A percentile compares a stretch with the other conserved stretches of the same genome.
These are phyloP conservation scores for Lumnitzera racemosa DNA, from an alignment of 345 rosid genomes.

Conservation along the genomic window DNA sequence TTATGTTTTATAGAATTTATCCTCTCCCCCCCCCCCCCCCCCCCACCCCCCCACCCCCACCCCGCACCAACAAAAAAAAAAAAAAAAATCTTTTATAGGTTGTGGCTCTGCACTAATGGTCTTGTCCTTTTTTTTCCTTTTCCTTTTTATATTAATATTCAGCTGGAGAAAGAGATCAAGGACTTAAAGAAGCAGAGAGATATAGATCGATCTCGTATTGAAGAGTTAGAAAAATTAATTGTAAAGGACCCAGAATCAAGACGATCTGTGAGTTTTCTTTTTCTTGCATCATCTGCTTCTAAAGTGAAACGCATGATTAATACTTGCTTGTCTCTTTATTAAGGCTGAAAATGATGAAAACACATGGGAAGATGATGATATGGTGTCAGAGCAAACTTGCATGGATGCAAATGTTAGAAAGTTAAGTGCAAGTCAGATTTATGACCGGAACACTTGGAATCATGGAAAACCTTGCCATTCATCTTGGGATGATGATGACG, in stretches of 20 bases:
- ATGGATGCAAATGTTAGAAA: constrained; percentile 11
- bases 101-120: constrained; percentile 5
- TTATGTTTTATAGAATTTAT: no score
- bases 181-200: constrained; percentile 79
- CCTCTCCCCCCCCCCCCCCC: no score
- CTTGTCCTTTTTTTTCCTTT: constrained; percentile 13
- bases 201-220: constrained; percentile 70
- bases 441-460: constrained; percentile 40
- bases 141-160: constrained; percentile 5
- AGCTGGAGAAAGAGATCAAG: constrained; percentile 86
- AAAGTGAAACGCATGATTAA: constrained; percentile 7
- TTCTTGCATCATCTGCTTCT: constrained; percentile 1
- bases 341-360: constrained; percentile 40
- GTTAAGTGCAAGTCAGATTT: constrained; percentile 14
- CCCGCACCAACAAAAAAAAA: no score
- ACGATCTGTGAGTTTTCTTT: constrained; percentile 31
- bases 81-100: neutral
- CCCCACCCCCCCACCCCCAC: no score
- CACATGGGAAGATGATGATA: constrained; percentile 61
- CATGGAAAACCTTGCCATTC: constrained; percentile 21
- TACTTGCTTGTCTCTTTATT: constrained; percentile 9
- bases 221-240: constrained; percentile 65
- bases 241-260: constrained; percentile 46
- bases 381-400: constrained; percentile 24
- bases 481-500: constrained; percentile 20